These are phyloP conservation scores for Trichoderma virens DNA, from an alignment of 495 filamentous ascomycete species.

Conservation along the genomic window DNA sequence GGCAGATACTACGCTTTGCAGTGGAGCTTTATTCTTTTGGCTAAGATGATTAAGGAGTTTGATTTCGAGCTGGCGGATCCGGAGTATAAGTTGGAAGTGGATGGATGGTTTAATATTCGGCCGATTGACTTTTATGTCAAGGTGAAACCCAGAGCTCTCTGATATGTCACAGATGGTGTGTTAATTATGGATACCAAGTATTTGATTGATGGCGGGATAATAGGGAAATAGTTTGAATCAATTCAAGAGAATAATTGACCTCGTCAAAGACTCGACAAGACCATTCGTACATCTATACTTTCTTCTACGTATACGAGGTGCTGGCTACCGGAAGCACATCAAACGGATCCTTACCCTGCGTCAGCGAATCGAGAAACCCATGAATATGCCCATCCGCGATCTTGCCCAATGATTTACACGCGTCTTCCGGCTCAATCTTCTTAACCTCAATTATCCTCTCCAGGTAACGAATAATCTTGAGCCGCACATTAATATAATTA, in stretches of 20 bases:
- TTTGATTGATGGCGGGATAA: not conserved
- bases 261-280: too few species aligned
- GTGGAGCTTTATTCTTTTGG: constrained; percentile 46
- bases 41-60: constrained; percentile 53
- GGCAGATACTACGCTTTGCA: constrained; percentile 64
- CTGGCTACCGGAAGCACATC: not conserved
- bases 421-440: not conserved
- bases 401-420: not conserved
- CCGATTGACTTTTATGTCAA: constrained; percentile 32
- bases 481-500: not conserved
- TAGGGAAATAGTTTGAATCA: too few species aligned
- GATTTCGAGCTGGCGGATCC: constrained; percentile 52
- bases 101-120: constrained; percentile 41
- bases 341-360: not conserved
- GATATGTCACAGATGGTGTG: too few species aligned
- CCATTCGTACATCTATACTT: too few species aligned
- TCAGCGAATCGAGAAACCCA: not conserved
- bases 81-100: constrained; percentile 44
- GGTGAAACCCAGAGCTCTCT: constrained; percentile 27
- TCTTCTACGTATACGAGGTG: too few species aligned
- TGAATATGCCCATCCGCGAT: not conserved
- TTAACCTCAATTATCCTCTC: not conserved
- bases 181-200: not conserved
- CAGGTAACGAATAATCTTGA: not conserved
- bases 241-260: too few species aligned